phyloP scores from a whole-genome alignment of 169 alveolate species.

The Plasmodium cynomolgi region DNA sequence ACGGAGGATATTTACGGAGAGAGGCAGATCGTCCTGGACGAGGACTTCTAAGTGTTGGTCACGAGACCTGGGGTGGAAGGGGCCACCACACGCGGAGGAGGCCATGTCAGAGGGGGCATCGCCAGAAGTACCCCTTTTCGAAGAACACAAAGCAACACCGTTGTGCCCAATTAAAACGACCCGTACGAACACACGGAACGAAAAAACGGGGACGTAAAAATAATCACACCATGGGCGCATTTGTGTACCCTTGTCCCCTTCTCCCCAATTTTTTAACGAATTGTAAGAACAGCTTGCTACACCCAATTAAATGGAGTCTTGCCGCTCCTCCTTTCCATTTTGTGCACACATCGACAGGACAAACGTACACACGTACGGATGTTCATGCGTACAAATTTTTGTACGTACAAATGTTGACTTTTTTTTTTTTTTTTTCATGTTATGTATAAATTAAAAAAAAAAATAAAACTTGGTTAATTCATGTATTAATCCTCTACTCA shows the following conservation, averaged over 20 bases:
- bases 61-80: background rate
- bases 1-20: constrained; percentile 63
- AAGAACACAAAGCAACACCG: background rate
- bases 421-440: background rate
- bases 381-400: no score
- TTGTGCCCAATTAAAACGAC: background rate
- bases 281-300: background rate
- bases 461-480: background rate
- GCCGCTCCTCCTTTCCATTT: background rate
- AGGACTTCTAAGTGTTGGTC: constrained; percentile 50
- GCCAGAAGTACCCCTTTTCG: background rate
- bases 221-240: background rate
- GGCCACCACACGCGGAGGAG: background rate
- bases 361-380: background rate
- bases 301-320: background rate
- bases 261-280: background rate
- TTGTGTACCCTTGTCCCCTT: background rate
- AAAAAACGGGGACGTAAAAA: background rate
- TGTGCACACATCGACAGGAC: background rate
- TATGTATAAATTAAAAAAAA: background rate
- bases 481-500: background rate
- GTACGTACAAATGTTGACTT: no score
- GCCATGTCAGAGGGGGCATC: background rate
- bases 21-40: constrained; percentile 70
- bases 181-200: background rate